Percentiles rank a stretch among this genome's conserved stretches.
Conservation (phyloP, 2,329 filamentous ascomycete species). For the Juglanconis sp. region DNA sequence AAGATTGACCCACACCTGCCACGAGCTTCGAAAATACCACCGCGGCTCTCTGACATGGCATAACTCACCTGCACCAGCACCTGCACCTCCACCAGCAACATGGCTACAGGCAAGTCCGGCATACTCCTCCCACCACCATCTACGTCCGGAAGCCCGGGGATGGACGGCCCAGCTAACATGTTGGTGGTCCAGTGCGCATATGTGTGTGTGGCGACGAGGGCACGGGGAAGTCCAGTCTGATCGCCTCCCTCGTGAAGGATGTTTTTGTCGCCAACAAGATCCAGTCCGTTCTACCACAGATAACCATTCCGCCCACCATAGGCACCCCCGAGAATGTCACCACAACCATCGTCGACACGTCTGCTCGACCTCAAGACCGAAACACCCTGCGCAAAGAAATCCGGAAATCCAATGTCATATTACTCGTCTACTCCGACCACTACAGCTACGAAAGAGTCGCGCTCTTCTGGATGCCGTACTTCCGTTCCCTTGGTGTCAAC, state of each 20-base stretch:
- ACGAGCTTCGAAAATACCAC: background rate
- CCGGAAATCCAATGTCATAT: slow-evolving; percentile 92
- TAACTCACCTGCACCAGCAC: background rate
- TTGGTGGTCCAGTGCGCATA: slow-evolving; percentile 65
- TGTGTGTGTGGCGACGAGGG: slow-evolving; percentile 96
- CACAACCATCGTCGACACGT: slow-evolving; percentile 96
- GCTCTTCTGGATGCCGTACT: slow-evolving; percentile 98
- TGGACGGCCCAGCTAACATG: slow-evolving; percentile 14
- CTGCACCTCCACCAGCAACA: background rate
- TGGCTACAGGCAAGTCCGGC: background rate
- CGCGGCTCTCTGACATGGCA: background rate
- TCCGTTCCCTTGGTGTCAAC: slow-evolving; percentile 95
- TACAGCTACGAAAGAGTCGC: slow-evolving; percentile 98
- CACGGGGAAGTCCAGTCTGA: slow-evolving; percentile 89
- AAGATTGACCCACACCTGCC: background rate
- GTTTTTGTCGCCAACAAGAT: slow-evolving; percentile 96
- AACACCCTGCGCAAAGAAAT: slow-evolving; percentile 89
- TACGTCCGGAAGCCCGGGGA: background rate
- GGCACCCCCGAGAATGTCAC: slow-evolving; percentile 95
- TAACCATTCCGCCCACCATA: slow-evolving; percentile 89
- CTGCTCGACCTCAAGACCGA: slow-evolving; percentile 88
- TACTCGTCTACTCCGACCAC: slow-evolving; percentile 95
- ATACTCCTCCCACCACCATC: background rate
- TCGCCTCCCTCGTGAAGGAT: slow-evolving; percentile 94
- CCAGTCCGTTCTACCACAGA: slow-evolving; percentile 82